A percentile compares a stretch with the other conserved stretches of the same genome.
These are phyloP conservation scores for Teratosphaeria epicoccoides DNA, from an alignment of 2,329 filamentous ascomycete genomes.

Conservation along the genomic window DNA sequence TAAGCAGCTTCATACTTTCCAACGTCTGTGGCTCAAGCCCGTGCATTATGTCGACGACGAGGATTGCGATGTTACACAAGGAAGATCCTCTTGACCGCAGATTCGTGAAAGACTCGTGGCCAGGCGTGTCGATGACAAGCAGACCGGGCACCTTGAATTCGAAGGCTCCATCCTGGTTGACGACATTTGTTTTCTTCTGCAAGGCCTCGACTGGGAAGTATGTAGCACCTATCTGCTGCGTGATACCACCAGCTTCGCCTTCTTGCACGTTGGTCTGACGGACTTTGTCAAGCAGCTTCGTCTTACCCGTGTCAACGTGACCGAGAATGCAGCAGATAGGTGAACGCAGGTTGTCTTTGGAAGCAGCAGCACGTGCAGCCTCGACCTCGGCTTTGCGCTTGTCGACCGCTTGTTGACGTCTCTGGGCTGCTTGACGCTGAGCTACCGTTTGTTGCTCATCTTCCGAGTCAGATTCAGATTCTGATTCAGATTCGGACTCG, in stretches of 20 bases:
- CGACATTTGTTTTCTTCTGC: slow-evolving; percentile 80
- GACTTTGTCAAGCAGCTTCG: slow-evolving; percentile 97
- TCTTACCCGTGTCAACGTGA: slow-evolving; percentile 99
- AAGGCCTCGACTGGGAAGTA: slow-evolving; percentile 97
- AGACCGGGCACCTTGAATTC: slow-evolving; percentile 97
- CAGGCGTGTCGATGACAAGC: slow-evolving; percentile 92
- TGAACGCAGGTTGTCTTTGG: slow-evolving; percentile 87
- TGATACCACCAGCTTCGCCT: slow-evolving; percentile 98
- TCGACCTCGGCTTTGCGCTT: slow-evolving; percentile 83
- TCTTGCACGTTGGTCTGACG: slow-evolving; percentile 98
- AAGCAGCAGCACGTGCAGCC: slow-evolving; percentile 80
- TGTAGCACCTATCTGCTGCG: slow-evolving; percentile 97
- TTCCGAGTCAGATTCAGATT: slow-evolving; percentile 43
- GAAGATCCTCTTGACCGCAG: slow-evolving; percentile 92
- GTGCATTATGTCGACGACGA: slow-evolving; percentile 99
- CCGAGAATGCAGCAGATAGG: slow-evolving; percentile 99
- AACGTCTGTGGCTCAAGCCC: slow-evolving; percentile 93
- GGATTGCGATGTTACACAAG: slow-evolving; percentile 96
- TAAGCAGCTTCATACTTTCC: slow-evolving; percentile 89
- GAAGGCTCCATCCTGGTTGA: slow-evolving; percentile 82
- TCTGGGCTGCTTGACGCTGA: slow-evolving; percentile 59
- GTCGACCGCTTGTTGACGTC: slow-evolving; percentile 81
- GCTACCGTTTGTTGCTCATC: slow-evolving; percentile 68
- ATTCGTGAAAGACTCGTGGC: slow-evolving; percentile 99
- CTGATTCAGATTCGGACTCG: slow-evolving; percentile 44